Base-by-base conservation (phyloP, 768 basidiomycete genomes). In the Phlebiopsis flavidoalba region DNA sequence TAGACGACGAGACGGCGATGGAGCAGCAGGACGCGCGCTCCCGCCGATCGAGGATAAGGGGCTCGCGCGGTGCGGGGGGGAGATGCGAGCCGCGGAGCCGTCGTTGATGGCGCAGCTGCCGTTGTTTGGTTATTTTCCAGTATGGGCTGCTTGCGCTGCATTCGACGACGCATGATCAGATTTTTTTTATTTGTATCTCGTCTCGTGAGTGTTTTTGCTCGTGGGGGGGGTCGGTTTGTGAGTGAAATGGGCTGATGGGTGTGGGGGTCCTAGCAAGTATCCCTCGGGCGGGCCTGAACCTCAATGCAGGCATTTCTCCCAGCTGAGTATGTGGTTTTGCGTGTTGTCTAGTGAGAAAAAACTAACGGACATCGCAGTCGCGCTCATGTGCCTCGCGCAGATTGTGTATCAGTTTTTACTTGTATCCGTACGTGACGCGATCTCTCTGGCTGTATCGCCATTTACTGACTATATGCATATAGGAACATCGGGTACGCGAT, bases 311-410 rank as follows among this genome's bases (percentile, higher is more conserved):
- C 85, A 97, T 73, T 99, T 95, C 74, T 93, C 95, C 1, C 87
- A 93, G 70, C 82, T 98, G 17, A 95, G 89, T 93, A 62, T 55
- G 83, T 75, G 40, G 3, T n/a, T 14, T 26, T 53, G 15, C n/a
- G 54, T 6, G 40, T 43, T 8, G 46, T 48, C 6, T 6, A 31
- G 3, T 2, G 12, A 43, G 10, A 43, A 3, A 12, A 43, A 10
- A 46, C 59, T 50, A 45, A n/a, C 15, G 64, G 10, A 37, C 6
- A 60, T 53, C 37, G n/a, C 64, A 93, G 91, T 91, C 70, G 92
- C 91, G 6, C 67, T 96, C 59, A 96, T 97, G 95, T 95, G 93
- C 73, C 79, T 94, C n/a, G 91, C 87, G 62, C 94, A 95, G 72
- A 90, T 97, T 55, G 85, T 87, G 40, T 96, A 95, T 70, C 95